A percentile compares a stretch with the other conserved stretches of the same genome.
Evolutionary conservation across 768 basidiomycete genomes (phyloP).

Genomic region (Mycena chlorophos): DNA sequence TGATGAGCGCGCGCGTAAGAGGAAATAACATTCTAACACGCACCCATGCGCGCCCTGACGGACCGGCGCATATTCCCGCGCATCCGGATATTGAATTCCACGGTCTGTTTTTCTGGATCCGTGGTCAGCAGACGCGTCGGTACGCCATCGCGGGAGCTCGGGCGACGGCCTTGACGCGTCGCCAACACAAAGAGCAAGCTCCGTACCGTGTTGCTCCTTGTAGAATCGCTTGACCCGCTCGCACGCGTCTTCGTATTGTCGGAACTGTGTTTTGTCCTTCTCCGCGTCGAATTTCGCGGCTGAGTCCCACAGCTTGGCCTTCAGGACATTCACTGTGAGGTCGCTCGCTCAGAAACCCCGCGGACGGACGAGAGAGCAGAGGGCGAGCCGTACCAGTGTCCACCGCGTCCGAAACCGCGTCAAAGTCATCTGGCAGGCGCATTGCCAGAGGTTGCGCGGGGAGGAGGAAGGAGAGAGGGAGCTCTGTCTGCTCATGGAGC

Average conservation of each 20-base stretch:
- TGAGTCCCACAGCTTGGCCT: constrained; percentile 60
- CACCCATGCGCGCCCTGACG: constrained; percentile 71
- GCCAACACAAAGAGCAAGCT: not conserved
- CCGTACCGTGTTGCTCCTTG: constrained; percentile 72
- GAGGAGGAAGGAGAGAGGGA: not conserved
- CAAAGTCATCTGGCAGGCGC: constrained; percentile 33
- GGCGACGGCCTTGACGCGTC: not conserved
- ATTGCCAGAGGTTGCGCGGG: not conserved
- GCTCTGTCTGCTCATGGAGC: too few species aligned
- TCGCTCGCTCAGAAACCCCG: not conserved
- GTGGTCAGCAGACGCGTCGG: not conserved
- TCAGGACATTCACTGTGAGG: constrained; percentile 64
- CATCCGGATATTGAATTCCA: constrained; percentile 78
- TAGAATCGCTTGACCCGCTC: constrained; percentile 79
- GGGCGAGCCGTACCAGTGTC: constrained; percentile 41
- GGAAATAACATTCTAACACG: not conserved
- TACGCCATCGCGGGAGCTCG: not conserved
- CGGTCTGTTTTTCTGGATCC: constrained; percentile 75
- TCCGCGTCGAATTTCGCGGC: constrained; percentile 56
- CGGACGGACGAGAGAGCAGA: not conserved
- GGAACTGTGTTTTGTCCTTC: constrained; percentile 69
- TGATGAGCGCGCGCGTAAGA: not conserved
- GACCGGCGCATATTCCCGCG: constrained; percentile 72
- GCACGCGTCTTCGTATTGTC: constrained; percentile 74
- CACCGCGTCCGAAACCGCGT: constrained; percentile 48